Percentiles rank a stretch among this genome's conserved stretches.
phyloP scores from a whole-genome alignment of 148 eudicot genomes.

The Persicaria maculosa region DNA sequence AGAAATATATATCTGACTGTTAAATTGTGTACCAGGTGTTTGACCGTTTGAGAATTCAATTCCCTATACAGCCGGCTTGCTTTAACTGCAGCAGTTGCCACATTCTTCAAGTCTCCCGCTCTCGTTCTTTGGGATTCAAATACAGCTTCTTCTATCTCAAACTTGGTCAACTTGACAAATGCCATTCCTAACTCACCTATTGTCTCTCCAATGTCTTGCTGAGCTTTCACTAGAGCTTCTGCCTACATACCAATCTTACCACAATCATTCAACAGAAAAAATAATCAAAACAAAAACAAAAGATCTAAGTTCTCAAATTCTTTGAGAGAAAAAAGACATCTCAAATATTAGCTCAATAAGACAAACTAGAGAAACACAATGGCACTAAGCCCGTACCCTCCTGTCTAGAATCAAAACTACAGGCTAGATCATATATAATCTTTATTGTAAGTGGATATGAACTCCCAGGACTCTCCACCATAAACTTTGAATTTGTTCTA shows the following conservation, averaged over 20 bases:
- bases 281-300: neutral
- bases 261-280: neutral
- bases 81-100: slow-evolving; percentile 71
- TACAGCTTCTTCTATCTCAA: slow-evolving; percentile 24
- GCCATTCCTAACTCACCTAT: slow-evolving; percentile 15
- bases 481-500: neutral
- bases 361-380: neutral
- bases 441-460: neutral
- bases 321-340: neutral
- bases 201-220: slow-evolving; percentile 16
- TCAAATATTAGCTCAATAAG: neutral
- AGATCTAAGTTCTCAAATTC: neutral
- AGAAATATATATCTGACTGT: neutral
- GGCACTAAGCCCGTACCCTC: neutral
- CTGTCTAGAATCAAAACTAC: neutral
- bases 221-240: slow-evolving; percentile 14
- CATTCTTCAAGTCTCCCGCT: slow-evolving; percentile 55
- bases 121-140: slow-evolving; percentile 42
- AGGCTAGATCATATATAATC: neutral
- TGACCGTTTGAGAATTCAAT: slow-evolving; percentile 65
- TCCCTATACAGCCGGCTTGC: slow-evolving; percentile 71
- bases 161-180: slow-evolving; percentile 15
- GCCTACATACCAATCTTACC: slow-evolving; percentile 2
- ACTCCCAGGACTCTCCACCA: neutral
- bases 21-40: slow-evolving; percentile 43